phyloP scores from a whole-genome alignment of 2,329 filamentous ascomycete genomes.

The Aspergillus nomiae region DNA sequence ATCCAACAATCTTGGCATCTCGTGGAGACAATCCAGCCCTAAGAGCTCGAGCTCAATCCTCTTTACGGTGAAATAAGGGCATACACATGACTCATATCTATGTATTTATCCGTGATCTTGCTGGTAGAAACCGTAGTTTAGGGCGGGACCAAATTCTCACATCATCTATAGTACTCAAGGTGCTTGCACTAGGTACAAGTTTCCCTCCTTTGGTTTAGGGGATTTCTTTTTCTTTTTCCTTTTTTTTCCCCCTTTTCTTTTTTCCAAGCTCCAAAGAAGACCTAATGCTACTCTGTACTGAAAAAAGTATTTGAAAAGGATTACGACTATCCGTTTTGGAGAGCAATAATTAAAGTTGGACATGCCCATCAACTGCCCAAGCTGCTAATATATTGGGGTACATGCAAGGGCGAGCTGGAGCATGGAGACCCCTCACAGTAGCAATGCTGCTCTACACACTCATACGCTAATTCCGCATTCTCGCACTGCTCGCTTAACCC shows the following conservation, averaged over 20 bases:
- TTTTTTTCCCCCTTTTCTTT: not conserved
- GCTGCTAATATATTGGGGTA: not conserved
- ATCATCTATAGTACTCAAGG: not conserved
- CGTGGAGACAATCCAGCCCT: not conserved
- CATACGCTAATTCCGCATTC: not conserved
- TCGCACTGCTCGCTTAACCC: not conserved
- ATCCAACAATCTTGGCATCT: not conserved
- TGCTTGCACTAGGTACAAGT: not conserved
- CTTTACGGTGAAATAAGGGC: not conserved
- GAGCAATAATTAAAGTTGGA: not conserved
- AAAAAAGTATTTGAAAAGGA: too few relatives aligned
- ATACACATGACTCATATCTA: too few relatives aligned
- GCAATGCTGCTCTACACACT: not conserved
- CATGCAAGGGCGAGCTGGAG: constrained; percentile 1
- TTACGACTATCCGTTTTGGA: too few relatives aligned
- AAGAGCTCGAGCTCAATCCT: not conserved
- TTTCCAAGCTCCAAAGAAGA: not conserved
- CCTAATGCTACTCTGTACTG: too few relatives aligned
- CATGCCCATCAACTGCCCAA: not conserved
- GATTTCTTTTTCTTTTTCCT: not conserved
- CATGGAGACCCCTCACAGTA: not conserved
- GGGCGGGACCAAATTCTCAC: not conserved
- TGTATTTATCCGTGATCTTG: too few relatives aligned
- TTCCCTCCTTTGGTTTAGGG: not conserved
- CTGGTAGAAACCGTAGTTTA: not conserved